Base-by-base conservation (phyloP, 2,329 filamentous ascomycete species). In the Stromatinia cepivora region DNA sequence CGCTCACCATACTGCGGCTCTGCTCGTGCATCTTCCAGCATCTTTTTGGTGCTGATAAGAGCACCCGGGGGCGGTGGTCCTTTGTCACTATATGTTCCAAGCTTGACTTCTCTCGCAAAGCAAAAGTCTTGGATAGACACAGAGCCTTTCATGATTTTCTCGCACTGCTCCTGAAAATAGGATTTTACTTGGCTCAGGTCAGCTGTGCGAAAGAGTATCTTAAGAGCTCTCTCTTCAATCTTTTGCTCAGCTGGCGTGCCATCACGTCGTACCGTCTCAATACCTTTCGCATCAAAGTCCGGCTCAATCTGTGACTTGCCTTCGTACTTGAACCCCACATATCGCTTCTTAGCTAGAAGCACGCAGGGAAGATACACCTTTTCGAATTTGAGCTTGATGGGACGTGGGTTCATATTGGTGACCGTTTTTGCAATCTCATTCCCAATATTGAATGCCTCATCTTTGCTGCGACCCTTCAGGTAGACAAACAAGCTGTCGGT, bases 251-350 rank as follows among this genome's bases (percentile, higher is more conserved):
- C 94, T 0, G 94, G 94, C 0, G 94, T 98, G 52, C 95, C 95
- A 78, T 99, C 95, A 62, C 95, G 88, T 1, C 96, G 89, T 10
- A 99, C 94, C 0, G 96, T 99, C 82, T 99, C 96, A 72, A 98
- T 99, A 42, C 96, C 95, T 80, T 99, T 99, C 69, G 95, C 96
- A 78, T 99, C 96, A 73, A 98, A 98, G 1, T 97, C 92, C 0
- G 95, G 94, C 73, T 89, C 88, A 11, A 79, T 82, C 77, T 99
- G 95, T 22, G 86, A 83, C 50, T 86, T 87, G 73, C 84, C 87
- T 78, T 99, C 95, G 81, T 96, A 99, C 79, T 97, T 97, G 84
- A 97, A 97, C 8, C 96, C 96, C 5, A 98, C 96, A 75, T 99
- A 99, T 68, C 95, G 91, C 78, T 99, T 99, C 82, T 99, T 99